Base-by-base conservation (phyloP, 805 yeast genomes). In the Teunomyces gatunensis region DNA sequence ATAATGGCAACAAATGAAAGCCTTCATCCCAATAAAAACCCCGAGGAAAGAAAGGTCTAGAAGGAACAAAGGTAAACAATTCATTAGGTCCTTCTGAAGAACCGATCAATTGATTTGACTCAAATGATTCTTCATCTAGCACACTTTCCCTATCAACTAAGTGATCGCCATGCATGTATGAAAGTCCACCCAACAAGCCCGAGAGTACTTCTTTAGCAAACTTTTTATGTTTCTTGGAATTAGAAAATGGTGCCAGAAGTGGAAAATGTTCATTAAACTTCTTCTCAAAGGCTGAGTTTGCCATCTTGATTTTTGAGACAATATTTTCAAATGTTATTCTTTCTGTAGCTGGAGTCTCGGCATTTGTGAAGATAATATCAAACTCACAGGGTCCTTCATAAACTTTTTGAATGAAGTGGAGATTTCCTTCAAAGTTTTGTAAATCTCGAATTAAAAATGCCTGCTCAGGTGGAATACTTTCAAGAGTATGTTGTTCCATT, bases 1-100 rank as follows among this genome's bases (percentile, higher is more conserved):
- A 65, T 33, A 94, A 71, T 6, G 96, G 96, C 35, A 91, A 71
- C 50, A 92, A 72, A 64, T 92, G 97, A 67, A 94, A 94, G 0
- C 99, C 99, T 68, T 94, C 99, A 67, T 94, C 99, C 99, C 99
- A 94, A 61, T 88, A 89, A 60, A 94, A 94, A 0, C 99, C 99
- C 53, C 99, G 78, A 3, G 99, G 98, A 67, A 94, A 94, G 60
- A 88, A 89, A 0, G 96, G 89, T 45, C 99, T 77, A 42, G 96
- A 88, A 2, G 99, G 99, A 29, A 89, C 94, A 18, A 89, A 75
- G 0, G 94, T 79, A 58, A 90, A 88, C 42, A 94, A 68, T 53
- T 84, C 88, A 50, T 71, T 67, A 1, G 96, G 96, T 0, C 91
- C 94, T 58, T 88, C 96, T 11, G 73, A 66, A n/a, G 60, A 49